Evolutionary conservation across 2,329 filamentous ascomycete species (phyloP), one percentile per base, ranked within the genome.

Genomic region (Fusarium succisae): DNA sequence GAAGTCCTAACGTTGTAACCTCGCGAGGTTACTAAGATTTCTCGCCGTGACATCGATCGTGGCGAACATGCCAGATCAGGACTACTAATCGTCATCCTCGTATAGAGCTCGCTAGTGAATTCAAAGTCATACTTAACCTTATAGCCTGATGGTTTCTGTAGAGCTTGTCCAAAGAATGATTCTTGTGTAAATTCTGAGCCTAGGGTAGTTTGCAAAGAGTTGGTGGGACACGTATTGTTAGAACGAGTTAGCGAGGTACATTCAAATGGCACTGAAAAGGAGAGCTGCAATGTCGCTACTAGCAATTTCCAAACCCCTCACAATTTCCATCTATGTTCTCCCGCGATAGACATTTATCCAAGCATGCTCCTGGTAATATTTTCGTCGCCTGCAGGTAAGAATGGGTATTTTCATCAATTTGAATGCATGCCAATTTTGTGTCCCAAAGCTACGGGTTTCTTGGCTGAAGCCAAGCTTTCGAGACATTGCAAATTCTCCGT

Each of bases 101-200:
- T 38, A 58, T 38, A 3, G 15, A 58, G 24, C 20, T 17, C 32
- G 43, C 20, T 38, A 12, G 8, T 3, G 3, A 26, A 50, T 9
- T 22, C 32, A n/a, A n/a, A 17, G 5, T 6, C 11, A n/a, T n/a
- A 11, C 28, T 18, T 20, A 8, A 18, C 8, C 6, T n/a, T 20
- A n/a, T 58, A 22, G 14, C 30, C 22, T 20, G 20, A 38, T n/a
- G 11, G 7, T 2, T 10, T 2, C n/a, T 48, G 3, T 22, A 18
- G 6, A n/a, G 50, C 1, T 22, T 38, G 6, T 38, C 7, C 6
- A 4, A 28, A 55, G 2, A 26, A 54, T 22, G 3, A 22, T 17
- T n/a, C 5, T 13, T 2, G 0, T 4, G 3, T 4, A 10, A 41
- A 6, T 13, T 1, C 2, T 18, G 2, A 7, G 51, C 24, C 1